Percentiles rank a stretch among this genome's conserved stretches.
Evolutionary conservation across 257 asterid genomes (phyloP).

Genomic region (Penstemon barbatus): DNA sequence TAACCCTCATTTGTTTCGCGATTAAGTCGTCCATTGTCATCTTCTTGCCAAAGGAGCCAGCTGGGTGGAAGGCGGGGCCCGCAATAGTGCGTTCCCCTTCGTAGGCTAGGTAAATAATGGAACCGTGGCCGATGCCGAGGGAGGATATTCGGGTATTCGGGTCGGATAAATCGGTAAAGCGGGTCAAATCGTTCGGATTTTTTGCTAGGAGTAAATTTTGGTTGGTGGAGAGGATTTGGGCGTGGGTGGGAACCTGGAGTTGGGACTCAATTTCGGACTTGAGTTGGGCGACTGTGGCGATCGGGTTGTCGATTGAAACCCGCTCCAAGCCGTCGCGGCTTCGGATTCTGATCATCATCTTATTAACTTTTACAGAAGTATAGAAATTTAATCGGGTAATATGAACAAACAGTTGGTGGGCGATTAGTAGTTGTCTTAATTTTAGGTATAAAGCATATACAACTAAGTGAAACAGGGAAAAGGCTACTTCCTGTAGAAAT

Average conservation of each 20-base stretch:
- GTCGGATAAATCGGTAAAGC: constrained; percentile 69
- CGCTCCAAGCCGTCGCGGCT: constrained; percentile 98
- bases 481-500: neutral
- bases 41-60: constrained; percentile 93
- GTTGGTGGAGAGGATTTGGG: constrained; percentile 81
- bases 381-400: constrained; percentile 17
- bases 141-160: constrained; percentile 49
- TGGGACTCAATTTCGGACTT: constrained; percentile 70
- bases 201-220: constrained; percentile 84
- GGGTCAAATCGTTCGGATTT: constrained; percentile 55
- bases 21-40: constrained; percentile 98
- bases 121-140: constrained; percentile 66
- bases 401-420: constrained; percentile 33
- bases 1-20: constrained; percentile 90
- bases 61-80: constrained; percentile 68
- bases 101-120: constrained; percentile 75
- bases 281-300: constrained; percentile 64
- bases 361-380: constrained; percentile 12
- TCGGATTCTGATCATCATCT: constrained; percentile 95
- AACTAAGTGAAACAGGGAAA: neutral
- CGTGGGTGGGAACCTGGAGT: constrained; percentile 71
- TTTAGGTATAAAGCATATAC: neutral
- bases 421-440: neutral
- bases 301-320: constrained; percentile 67
- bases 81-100: constrained; percentile 79